Conservation (phyloP, 2,329 filamentous ascomycete species). For the Myotisia sp. region DNA sequence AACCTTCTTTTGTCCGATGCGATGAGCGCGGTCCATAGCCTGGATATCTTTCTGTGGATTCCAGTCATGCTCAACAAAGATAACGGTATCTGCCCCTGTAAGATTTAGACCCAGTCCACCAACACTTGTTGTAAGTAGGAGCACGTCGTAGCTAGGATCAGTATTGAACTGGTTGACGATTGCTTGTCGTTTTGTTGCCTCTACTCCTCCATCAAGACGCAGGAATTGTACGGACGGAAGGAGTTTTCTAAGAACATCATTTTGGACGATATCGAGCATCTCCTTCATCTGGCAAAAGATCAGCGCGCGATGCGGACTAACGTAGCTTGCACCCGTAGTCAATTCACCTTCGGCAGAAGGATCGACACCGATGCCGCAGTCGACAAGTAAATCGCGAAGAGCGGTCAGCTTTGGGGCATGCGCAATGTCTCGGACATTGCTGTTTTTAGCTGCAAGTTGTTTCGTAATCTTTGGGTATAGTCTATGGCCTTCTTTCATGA, state of each 20-base stretch:
- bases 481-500: slow-evolving; percentile 86
- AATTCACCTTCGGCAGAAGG: slow-evolving; percentile 45
- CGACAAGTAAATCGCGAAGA: slow-evolving; percentile 82
- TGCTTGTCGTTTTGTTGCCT: slow-evolving; percentile 84
- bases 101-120: slow-evolving; percentile 89
- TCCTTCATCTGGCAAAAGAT: slow-evolving; percentile 99
- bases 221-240: slow-evolving; percentile 87
- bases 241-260: slow-evolving; percentile 75
- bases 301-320: slow-evolving; percentile 87
- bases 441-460: slow-evolving; percentile 63
- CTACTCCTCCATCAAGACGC: slow-evolving; percentile 84
- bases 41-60: slow-evolving; percentile 98
- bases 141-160: slow-evolving; percentile 87
- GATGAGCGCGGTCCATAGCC: slow-evolving; percentile 95
- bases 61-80: slow-evolving; percentile 99
- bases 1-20: slow-evolving; percentile 98
- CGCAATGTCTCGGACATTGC: slow-evolving; percentile 64
- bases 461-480: slow-evolving; percentile 79
- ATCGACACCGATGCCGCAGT: slow-evolving; percentile 86
- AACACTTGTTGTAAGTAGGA: slow-evolving; percentile 87
- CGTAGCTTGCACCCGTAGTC: slow-evolving; percentile 54
- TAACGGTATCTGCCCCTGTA: slow-evolving; percentile 94
- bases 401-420: slow-evolving; percentile 91
- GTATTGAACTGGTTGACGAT: slow-evolving; percentile 99
- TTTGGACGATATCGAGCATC: slow-evolving; percentile 98